Base-by-base conservation (phyloP, 129 eudicot species). In the Lactuca sativa region DNA sequence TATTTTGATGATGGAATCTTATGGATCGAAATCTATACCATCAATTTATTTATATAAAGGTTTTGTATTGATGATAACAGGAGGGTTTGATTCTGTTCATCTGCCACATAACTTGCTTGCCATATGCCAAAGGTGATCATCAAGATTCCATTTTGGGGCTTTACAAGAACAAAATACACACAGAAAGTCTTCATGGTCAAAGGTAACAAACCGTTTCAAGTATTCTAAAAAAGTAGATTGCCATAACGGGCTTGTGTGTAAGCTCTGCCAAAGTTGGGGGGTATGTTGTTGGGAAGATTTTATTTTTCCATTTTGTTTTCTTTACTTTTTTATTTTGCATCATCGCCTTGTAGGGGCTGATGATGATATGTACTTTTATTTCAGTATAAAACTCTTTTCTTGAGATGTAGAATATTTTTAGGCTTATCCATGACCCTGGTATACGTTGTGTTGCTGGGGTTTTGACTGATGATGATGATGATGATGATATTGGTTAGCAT, bases 281-380 rank as follows among this genome's bases (percentile, higher is more conserved):
- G 30, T 25, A 25, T 25, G 30, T 44, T 59, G 62, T 49, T 2
- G 47, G 55, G 48, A 58, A 60, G 48, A 37, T 25, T 51, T 47
- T 3, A 7, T 17, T 8, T 37, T 25, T 25, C 30, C 30, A 25
- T 33, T 62, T 62, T 36, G 33, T 62, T 40, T 55, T 43, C 12
- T 69, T 62, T 32, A 14, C 64, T 52, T 15, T 43, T 49, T 25
- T 18, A 9, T 18, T 56, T 47, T 47, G 7, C 31, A 37, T 75
- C 60, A 17, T 72, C 62, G 25, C 31, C 38, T 9, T 63, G 16
- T 30, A 66, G 38, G 53, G 67, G 82, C 41, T 33, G 30, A 25
- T 25, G 30, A 25, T 25, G 30, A 25, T 48, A 21, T 82, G 83
- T 82, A 68, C 74, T 48, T 77, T 73, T 25, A 71, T 81, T 56